These are phyloP conservation scores for Amanita thiersii DNA, from an alignment of 768 basidiomycete species.

Conservation along the genomic window DNA sequence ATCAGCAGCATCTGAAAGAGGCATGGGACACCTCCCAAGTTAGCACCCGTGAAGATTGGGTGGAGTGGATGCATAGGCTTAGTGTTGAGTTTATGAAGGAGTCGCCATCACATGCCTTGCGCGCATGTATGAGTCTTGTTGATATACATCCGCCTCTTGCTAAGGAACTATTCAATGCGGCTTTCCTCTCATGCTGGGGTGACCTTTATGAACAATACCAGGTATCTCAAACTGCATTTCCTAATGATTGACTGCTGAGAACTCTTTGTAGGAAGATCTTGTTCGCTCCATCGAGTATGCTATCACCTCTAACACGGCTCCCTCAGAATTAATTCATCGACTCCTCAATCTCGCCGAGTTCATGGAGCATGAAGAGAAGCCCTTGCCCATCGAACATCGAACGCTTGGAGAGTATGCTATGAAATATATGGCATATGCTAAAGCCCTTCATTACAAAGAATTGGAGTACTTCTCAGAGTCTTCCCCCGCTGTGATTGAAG, in stretches of 20 bases:
- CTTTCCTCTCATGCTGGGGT: conserved; percentile 96
- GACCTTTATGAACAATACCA: conserved; percentile 96
- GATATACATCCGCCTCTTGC: conserved; percentile 88
- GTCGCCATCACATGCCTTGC: conserved; percentile 94
- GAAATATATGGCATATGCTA: conserved; percentile 91
- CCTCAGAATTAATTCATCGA: conserved; percentile 85
- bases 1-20: conserved; percentile 94
- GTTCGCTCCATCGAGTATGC: conserved; percentile 85
- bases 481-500: conserved; percentile 85
- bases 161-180: conserved; percentile 94
- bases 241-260: conserved; percentile 2
- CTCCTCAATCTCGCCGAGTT: conserved; percentile 94
- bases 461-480: conserved; percentile 93
- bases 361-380: conserved; percentile 98
- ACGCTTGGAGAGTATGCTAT: conserved; percentile 91
- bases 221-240: conserved; percentile 35
- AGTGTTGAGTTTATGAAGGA: conserved; percentile 97
- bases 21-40: conserved; percentile 89
- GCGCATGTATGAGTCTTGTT: conserved; percentile 91
- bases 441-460: conserved; percentile 98
- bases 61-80: conserved; percentile 90
- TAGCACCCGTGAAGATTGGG: conserved; percentile 81
- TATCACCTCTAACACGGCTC: conserved; percentile 67
- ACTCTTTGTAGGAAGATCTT: conserved; percentile 73
- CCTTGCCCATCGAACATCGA: conserved; percentile 87